Evolutionary conservation across 2,329 filamentous ascomycete genomes (phyloP), one percentile per base, ranked within the genome.

Genomic region (Aspergillus luchuensis): DNA sequence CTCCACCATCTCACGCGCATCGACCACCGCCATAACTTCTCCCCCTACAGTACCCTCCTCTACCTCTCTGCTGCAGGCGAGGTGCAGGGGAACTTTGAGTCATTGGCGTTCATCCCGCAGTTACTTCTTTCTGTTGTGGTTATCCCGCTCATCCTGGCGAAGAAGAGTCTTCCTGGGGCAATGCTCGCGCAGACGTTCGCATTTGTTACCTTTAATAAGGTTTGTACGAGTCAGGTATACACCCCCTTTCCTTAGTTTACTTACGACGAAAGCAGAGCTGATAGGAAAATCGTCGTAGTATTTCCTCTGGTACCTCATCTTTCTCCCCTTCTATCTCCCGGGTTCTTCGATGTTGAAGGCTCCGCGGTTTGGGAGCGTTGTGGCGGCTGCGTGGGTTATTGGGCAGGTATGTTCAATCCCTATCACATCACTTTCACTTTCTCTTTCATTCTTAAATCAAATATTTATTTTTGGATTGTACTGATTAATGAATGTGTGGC

Each of bases 21-120:
- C 75, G 95, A 99, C 74, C 95, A 99, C 78, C 89, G 95, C 13
- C 95, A 99, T 80, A 99, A 99, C 80, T 99, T 99, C 79, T 97
- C 93, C 8, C 91, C 92, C 1, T 99, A 98, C 82, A 97, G 97
- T 76, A 91, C 89, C 0, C 84, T 97, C 7, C 85, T 99, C 2
- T 97, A 99, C 74, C 85, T 97, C 45, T 89, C 88, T 53, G 96
- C 95, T 0, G 87, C 91, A 2, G 77, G 81, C 2, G 75, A 81
- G 0, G 75, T 80, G 0, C 69, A 62, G 7, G 63, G 61, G 19
- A 64, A 78, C 23, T 80, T 93, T 54, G 92, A 97, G 73, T 90
- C 90, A 0, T 78, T 97, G 5, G 93, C 95, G 1, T 99, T 99
- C 70, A 61, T 96, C 15, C 95, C 95, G 0, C 95, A 99, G 72